phyloP scores from a whole-genome alignment of 495 filamentous ascomycete species.

The Xylaria telfairii region DNA sequence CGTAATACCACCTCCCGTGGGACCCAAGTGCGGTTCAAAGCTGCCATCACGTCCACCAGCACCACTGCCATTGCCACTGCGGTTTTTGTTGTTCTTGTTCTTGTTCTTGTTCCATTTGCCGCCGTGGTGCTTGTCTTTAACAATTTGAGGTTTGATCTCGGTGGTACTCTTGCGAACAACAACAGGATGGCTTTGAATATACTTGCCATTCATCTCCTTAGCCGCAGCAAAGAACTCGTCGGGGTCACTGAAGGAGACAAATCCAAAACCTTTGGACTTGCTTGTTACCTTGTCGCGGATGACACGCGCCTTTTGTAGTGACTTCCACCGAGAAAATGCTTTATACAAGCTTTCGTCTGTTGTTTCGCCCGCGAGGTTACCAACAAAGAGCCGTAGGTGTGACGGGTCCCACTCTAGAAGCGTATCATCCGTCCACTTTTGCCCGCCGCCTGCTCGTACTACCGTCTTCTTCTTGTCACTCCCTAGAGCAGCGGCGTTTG shows the following conservation, averaged over 20 bases:
- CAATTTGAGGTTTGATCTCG: slow-evolving; percentile 72
- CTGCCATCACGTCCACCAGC: slow-evolving; percentile 36
- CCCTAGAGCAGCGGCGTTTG: slow-evolving; percentile 37
- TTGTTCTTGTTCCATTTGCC: slow-evolving; percentile 43
- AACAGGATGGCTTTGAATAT: slow-evolving; percentile 96
- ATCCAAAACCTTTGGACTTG: slow-evolving; percentile 95
- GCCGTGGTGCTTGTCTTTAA: slow-evolving; percentile 40
- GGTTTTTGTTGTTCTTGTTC: slow-evolving; percentile 37
- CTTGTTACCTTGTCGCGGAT: slow-evolving; percentile 93
- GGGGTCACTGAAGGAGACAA: slow-evolving; percentile 92
- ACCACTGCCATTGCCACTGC: slow-evolving; percentile 39
- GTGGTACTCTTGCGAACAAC: slow-evolving; percentile 85
- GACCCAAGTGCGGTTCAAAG: slow-evolving; percentile 54
- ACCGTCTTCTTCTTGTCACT: slow-evolving; percentile 72
- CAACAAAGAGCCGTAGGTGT: slow-evolving; percentile 93
- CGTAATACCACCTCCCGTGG: slow-evolving; percentile 67
- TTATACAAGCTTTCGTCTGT: slow-evolving; percentile 95
- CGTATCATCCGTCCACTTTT: slow-evolving; percentile 84
- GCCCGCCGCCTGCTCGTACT: slow-evolving; percentile 82
- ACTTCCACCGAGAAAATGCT: slow-evolving; percentile 86
- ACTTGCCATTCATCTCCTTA: slow-evolving; percentile 98
- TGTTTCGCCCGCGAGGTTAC: slow-evolving; percentile 97
- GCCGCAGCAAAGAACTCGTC: slow-evolving; percentile 95
- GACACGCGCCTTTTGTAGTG: slow-evolving; percentile 91
- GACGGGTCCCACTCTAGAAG: slow-evolving; percentile 96